Percentiles rank a stretch among this genome's conserved stretches.
Evolutionary conservation across 352 stramenopile species (phyloP).

Genomic region (Aphanomyces invadans): DNA sequence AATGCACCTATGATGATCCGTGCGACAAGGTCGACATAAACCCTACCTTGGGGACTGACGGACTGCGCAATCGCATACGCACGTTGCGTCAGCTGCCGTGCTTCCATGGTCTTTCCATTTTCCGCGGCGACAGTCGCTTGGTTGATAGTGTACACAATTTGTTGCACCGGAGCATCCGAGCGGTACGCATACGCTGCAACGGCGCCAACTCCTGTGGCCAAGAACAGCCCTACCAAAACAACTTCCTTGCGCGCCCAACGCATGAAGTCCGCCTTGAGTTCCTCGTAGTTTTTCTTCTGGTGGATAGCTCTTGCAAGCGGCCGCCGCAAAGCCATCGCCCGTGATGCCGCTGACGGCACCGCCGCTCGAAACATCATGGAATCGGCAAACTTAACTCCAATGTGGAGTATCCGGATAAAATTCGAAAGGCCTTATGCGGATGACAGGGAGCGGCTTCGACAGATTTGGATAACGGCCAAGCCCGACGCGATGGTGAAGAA

Average conservation of each 20-base stretch:
- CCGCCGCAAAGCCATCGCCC: neutral
- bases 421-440: neutral
- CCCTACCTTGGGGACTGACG: conserved; percentile 62
- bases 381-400: too few species aligned
- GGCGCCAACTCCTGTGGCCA: conserved; percentile 38
- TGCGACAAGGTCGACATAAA: too few species aligned
- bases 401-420: conserved; percentile 4
- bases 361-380: neutral
- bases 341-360: neutral
- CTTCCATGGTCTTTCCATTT: conserved; percentile 28
- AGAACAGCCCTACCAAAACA: conserved; percentile 37
- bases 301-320: neutral
- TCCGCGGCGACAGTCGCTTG: neutral
- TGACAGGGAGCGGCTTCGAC: neutral
- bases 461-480: neutral
- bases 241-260: conserved; percentile 51
- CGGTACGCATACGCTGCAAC: conserved; percentile 71
- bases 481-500: conserved; percentile 46
- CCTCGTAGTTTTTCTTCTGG: conserved; percentile 30
- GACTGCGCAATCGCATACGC: conserved; percentile 55
- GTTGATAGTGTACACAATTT: conserved; percentile 44
- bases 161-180: conserved; percentile 43
- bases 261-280: conserved; percentile 55
- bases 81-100: conserved; percentile 58
- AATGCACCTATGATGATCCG: too few species aligned